Base-by-base conservation (phyloP, 352 stramenopile species). In the Globisporangium megalacanthum region DNA sequence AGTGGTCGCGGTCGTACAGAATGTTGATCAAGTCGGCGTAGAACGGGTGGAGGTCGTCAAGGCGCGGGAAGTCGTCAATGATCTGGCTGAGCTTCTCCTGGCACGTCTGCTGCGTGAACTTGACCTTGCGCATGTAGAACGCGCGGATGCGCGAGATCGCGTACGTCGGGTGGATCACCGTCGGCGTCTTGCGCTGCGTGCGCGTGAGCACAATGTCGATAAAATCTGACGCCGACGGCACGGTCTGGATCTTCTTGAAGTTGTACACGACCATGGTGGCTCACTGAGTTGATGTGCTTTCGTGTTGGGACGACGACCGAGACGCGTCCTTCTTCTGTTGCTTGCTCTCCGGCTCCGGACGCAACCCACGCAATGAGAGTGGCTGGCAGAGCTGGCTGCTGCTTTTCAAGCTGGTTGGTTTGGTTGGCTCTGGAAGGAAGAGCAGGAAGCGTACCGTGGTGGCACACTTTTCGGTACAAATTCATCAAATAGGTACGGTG, bases 1-100 rank as follows among this genome's bases (percentile, higher is more conserved):
- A 99, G 79, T 99, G 97, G 81, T 99, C 97, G 31, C 95, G 85
- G 72, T 99, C 97, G 76, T 99, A 99, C 51, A 99, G 75, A 54
- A 99, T 99, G 81, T 99, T 99, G 70, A 99, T 99, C 44, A 99
- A 83, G 77, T 99, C 97, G 54, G 96, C 96, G 81, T 99, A 99
- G 83, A 99, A 99, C 58, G 97, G 97, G 58, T 98, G 94, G 59
- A 98, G 85, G 67, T 98, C 93, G 58, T 99, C 98, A 6, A 99
- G 85, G 31, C 97, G 95, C 61, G 98, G 98, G 71, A 99, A 99
- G 75, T 99, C 96, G 49, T 96, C 88, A 53, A 99, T 96, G 73
- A 99, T 99, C 60, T 90, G 79, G 19, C 84, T 94, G 9, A 99
- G 87, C 60, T 98, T 96, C 66, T 99, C 97, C 56, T 96, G 94